Evolutionary conservation across 2,329 filamentous ascomycete genomes (phyloP).

Genomic region (Biscogniauxia sp.): DNA sequence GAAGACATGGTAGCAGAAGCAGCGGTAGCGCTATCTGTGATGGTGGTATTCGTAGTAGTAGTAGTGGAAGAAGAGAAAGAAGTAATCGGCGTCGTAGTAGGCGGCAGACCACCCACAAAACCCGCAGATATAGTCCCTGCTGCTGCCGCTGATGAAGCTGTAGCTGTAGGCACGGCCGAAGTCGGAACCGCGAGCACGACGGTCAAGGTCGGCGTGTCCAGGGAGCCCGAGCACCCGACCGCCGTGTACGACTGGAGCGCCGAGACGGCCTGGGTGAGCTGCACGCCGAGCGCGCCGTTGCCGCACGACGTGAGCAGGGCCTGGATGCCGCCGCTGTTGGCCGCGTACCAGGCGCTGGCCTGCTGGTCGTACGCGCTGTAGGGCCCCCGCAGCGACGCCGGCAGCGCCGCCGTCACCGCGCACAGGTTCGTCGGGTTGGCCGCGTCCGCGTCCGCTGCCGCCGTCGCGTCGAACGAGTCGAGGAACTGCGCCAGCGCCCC

Average conservation of each 20-base stretch:
- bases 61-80: not conserved
- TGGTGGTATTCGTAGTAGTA: not conserved
- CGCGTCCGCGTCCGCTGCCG: slow-evolving; percentile 1
- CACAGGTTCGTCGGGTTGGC: slow-evolving; percentile 13
- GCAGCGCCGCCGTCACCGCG: slow-evolving; percentile 11
- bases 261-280: slow-evolving; percentile 5
- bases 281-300: not conserved
- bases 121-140: not conserved
- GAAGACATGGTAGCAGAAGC: slow-evolving; percentile 5
- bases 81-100: too few relatives aligned
- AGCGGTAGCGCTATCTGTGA: not conserved
- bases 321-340: slow-evolving; percentile 13
- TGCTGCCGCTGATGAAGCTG: too few relatives aligned
- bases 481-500: slow-evolving; percentile 11
- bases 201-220: not conserved
- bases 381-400: slow-evolving; percentile 11
- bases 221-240: not conserved
- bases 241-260: slow-evolving; percentile 6
- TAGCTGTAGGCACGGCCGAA: not conserved
- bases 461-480: slow-evolving; percentile 4
- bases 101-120: not conserved
- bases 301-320: slow-evolving; percentile 12
- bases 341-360: slow-evolving; percentile 19
- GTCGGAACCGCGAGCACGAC: not conserved
- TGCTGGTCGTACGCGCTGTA: slow-evolving; percentile 19